These are phyloP conservation scores for Stagonosporopsis tanaceti DNA, from an alignment of 2,329 filamentous ascomycete species.

Conservation along the genomic window DNA sequence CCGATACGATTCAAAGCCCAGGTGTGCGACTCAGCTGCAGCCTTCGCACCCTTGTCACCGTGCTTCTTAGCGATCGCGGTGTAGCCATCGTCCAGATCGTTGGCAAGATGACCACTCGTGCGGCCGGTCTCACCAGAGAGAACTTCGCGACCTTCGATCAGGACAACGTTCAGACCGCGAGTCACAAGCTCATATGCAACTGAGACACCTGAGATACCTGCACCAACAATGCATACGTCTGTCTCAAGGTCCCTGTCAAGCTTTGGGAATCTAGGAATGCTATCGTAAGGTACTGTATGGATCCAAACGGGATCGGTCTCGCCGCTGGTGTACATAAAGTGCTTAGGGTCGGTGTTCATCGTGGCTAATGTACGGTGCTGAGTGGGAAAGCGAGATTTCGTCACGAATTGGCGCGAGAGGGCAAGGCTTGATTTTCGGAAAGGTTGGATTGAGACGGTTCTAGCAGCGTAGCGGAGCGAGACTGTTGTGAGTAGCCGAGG, in stretches of 20 bases:
- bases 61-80: constrained; percentile 61
- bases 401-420: not conserved
- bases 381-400: not conserved
- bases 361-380: constrained; percentile 17
- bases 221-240: constrained; percentile 61
- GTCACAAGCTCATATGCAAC: constrained; percentile 62
- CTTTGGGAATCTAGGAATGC: constrained; percentile 55
- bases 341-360: constrained; percentile 36
- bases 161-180: constrained; percentile 58
- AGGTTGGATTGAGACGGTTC: constrained; percentile 6
- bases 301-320: constrained; percentile 63
- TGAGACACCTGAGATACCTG: constrained; percentile 62
- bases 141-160: constrained; percentile 64
- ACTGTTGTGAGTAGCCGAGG: constrained; percentile 18
- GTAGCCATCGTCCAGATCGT: constrained; percentile 63
- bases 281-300: constrained; percentile 57
- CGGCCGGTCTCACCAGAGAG: constrained; percentile 63
- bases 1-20: constrained; percentile 63
- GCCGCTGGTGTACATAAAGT: constrained; percentile 59
- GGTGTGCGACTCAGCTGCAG: constrained; percentile 62
- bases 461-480: constrained; percentile 14
- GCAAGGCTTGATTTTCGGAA: constrained; percentile 5
- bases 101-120: constrained; percentile 64
- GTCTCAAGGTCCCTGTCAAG: constrained; percentile 56
- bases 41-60: constrained; percentile 57